Percentiles rank a stretch among this genome's conserved stretches.
Conservation (phyloP, 805 yeast genomes). For the Starmera dryadoides region DNA sequence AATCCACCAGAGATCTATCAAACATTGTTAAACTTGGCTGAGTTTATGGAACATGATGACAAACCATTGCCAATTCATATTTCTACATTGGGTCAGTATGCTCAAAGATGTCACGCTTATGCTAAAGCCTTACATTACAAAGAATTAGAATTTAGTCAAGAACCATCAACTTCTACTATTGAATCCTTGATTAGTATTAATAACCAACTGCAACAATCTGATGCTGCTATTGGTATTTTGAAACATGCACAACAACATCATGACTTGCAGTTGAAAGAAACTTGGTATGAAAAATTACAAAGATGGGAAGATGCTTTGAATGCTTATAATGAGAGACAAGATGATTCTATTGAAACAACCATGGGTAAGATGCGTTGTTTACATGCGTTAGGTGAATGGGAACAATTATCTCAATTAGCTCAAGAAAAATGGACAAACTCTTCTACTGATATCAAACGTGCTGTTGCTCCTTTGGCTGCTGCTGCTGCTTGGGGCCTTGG, state of each 20-base stretch:
- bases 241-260: slow-evolving; percentile 92
- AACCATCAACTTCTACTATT: slow-evolving; percentile 85
- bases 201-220: slow-evolving; percentile 91
- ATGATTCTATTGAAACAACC: slow-evolving; percentile 74
- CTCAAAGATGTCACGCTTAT: slow-evolving; percentile 93
- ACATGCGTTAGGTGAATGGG: slow-evolving; percentile 99
- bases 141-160: slow-evolving; percentile 90
- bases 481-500: slow-evolving; percentile 99
- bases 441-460: slow-evolving; percentile 63
- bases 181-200: slow-evolving; percentile 90
- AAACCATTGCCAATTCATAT: slow-evolving; percentile 88
- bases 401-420: slow-evolving; percentile 77
- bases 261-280: slow-evolving; percentile 84
- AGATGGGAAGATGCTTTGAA: slow-evolving; percentile 97
- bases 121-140: slow-evolving; percentile 96
- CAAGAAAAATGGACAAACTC: slow-evolving; percentile 78
- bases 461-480: slow-evolving; percentile 95
- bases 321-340: slow-evolving; percentile 79
- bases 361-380: slow-evolving; percentile 98
- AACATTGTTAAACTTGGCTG: slow-evolving; percentile 81
- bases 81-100: slow-evolving; percentile 85
- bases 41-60: slow-evolving; percentile 96
- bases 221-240: slow-evolving; percentile 94
- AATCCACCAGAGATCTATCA: slow-evolving; percentile 96
- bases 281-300: slow-evolving; percentile 95